Conservation (phyloP, 2,329 filamentous ascomycete species). For the Ophiocordyceps unilateralis region DNA sequence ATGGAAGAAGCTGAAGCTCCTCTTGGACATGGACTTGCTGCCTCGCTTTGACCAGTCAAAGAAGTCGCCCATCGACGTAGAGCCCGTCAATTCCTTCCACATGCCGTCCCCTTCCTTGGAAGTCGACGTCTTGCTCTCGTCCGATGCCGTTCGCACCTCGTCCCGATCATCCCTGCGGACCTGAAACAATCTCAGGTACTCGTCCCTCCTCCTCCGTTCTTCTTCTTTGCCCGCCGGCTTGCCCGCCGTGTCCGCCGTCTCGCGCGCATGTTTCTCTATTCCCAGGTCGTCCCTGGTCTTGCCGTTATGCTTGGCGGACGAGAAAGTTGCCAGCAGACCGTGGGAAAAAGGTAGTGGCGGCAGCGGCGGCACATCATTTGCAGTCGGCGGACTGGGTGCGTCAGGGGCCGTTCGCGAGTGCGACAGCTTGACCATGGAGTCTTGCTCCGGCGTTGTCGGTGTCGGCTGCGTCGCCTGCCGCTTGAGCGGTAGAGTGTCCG, state of each 20-base stretch:
- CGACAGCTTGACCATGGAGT: constrained; percentile 40
- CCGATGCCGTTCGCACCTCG: constrained; percentile 24
- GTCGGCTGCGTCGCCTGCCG: constrained; percentile 32
- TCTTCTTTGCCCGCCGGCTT: constrained; percentile 25
- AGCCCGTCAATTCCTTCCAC: constrained; percentile 19
- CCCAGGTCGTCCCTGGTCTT: constrained; percentile 44
- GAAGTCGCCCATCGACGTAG: constrained; percentile 22
- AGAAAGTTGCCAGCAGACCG: constrained; percentile 5
- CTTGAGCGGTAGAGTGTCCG: constrained; percentile 26
- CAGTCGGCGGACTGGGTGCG: constrained; percentile 7
- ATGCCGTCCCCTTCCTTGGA: constrained; percentile 29
- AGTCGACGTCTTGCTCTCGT: constrained; percentile 46
- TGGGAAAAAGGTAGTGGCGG: background rate
- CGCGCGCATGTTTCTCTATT: constrained; percentile 52
- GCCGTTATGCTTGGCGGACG: constrained; percentile 9
- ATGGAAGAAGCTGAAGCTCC: constrained; percentile 51
- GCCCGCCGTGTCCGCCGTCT: constrained; percentile 36
- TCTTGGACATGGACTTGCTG: constrained; percentile 64
- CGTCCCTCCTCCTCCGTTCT: constrained; percentile 25
- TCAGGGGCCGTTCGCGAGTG: constrained; percentile 49
- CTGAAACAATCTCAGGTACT: constrained; percentile 35
- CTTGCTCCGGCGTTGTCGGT: constrained; percentile 27
- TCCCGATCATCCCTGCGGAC: constrained; percentile 20
- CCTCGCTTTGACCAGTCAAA: constrained; percentile 52
- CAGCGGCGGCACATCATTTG: constrained; percentile 1